A percentile compares a stretch with the other conserved stretches of the same genome.
Conservation (phyloP, 1,284 basidiomycete genomes). For the Cutaneotrichosporon cavernicola region DNA sequence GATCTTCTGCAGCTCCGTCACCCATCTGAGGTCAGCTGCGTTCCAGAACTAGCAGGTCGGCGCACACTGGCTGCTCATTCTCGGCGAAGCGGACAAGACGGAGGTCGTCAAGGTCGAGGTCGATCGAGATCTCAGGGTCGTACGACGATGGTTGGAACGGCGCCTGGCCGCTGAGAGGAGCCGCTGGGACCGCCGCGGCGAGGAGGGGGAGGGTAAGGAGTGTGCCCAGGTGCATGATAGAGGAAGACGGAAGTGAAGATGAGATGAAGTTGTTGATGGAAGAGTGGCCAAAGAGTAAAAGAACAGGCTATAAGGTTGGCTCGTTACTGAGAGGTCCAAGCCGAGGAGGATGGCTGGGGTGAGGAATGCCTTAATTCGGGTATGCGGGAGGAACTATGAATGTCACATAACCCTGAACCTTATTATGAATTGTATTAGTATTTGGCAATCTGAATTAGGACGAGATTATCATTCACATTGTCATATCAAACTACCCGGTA, state of each 20-base stretch:
- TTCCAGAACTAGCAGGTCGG: too few species aligned
- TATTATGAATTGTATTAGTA: too few species aligned
- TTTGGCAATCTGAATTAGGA: too few species aligned
- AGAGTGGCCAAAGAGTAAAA: slow-evolving; percentile 1
- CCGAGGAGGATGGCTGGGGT: too few species aligned
- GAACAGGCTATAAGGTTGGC: not conserved
- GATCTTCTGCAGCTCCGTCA: slow-evolving; percentile 84
- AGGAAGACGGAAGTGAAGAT: not conserved
- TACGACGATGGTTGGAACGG: not conserved
- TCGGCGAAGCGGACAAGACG: slow-evolving; percentile 74
- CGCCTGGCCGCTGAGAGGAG: slow-evolving; percentile 13
- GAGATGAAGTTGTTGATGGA: not conserved
- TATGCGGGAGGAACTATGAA: too few species aligned
- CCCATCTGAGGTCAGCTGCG: slow-evolving; percentile 57
- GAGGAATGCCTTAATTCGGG: too few species aligned
- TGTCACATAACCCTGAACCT: too few species aligned
- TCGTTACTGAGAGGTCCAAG: too few species aligned
- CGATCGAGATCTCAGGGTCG: slow-evolving; percentile 42
- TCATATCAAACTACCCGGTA: too few species aligned
- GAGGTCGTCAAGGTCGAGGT: slow-evolving; percentile 66
- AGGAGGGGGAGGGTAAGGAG: slow-evolving; percentile 39
- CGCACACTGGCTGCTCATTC: slow-evolving; percentile 57
- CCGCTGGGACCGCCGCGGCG: slow-evolving; percentile 38
- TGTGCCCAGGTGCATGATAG: slow-evolving; percentile 40
- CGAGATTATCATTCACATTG: too few species aligned